Percentiles rank a stretch among this genome's conserved stretches.
Evolutionary conservation across 306 rosid species (phyloP).

Genomic region (Rubus parviflorus): DNA sequence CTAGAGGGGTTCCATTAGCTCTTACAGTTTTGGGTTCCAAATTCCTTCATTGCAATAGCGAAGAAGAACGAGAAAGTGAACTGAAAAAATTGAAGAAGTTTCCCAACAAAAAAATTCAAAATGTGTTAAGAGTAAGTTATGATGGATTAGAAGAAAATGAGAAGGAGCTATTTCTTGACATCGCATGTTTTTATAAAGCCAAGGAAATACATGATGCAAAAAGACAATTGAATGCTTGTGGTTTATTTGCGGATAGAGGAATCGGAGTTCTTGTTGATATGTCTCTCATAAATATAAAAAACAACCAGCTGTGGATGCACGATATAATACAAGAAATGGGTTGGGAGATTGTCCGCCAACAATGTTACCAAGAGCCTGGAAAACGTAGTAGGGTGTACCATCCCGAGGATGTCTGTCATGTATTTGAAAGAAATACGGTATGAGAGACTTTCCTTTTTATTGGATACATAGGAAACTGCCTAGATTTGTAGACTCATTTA

Average conservation of each 20-base stretch:
- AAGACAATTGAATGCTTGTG: neutral
- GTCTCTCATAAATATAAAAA: neutral
- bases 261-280: neutral
- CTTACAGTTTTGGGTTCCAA: constrained; percentile 1
- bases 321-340: neutral
- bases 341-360: neutral
- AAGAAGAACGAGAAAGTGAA: neutral
- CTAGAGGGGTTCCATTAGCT: neutral
- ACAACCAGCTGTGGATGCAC: neutral
- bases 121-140: constrained; percentile 7
- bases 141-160: constrained; percentile 17
- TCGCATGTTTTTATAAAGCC: constrained; percentile 42
- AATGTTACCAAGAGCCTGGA: neutral
- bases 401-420: neutral
- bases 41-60: neutral
- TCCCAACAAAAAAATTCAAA: neutral
- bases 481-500: neutral
- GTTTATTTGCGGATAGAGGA: neutral
- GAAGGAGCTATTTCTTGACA: constrained; percentile 33
- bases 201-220: neutral
- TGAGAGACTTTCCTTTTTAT: too few species aligned
- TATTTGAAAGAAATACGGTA: neutral
- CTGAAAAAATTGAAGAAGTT: neutral
- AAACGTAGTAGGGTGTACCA: neutral
- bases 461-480: too few species aligned